A percentile compares a stretch with the other conserved stretches of the same genome.
Conservation (phyloP, 169 alveolate genomes). For the Plasmodium inui region DNA sequence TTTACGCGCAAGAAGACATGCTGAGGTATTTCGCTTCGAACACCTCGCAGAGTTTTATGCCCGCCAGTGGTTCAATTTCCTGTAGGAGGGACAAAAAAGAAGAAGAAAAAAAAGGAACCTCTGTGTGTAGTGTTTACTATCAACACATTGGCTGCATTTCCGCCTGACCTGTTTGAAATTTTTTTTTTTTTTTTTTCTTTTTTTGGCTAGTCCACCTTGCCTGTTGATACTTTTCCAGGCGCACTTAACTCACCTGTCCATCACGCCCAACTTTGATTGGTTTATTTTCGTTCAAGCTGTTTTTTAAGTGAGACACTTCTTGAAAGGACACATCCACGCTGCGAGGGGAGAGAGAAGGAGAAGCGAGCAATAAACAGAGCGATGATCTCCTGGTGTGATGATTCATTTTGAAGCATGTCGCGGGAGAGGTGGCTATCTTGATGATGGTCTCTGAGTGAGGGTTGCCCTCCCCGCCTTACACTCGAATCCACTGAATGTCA, state of each 20-base stretch:
- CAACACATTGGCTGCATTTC: not conserved
- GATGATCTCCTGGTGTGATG: not conserved
- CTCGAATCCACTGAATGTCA: constrained; percentile 82
- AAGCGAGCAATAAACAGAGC: not conserved
- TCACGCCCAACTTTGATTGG: constrained; percentile 81
- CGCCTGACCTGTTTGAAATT: constrained; percentile 1
- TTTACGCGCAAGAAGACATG: constrained; percentile 5
- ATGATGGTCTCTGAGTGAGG: not conserved
- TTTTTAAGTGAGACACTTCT: constrained; percentile 78
- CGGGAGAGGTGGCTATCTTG: not conserved
- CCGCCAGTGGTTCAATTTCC: constrained; percentile 73
- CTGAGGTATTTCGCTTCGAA: constrained; percentile 59
- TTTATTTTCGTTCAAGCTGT: constrained; percentile 75
- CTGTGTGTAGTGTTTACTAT: not conserved
- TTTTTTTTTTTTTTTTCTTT: not conserved
- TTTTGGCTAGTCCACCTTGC: not conserved
- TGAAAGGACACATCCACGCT: constrained; percentile 79
- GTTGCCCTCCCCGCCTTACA: constrained; percentile 15
- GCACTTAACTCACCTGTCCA: constrained; percentile 76
- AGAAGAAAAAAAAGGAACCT: not conserved
- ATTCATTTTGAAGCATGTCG: not conserved
- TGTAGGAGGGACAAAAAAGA: not conserved
- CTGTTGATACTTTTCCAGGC: constrained; percentile 5
- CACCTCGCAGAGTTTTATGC: constrained; percentile 43
- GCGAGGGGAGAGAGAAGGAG: not conserved